phyloP scores from a whole-genome alignment of 1,284 basidiomycete species.

The Tetrapyrgos nigripes region DNA sequence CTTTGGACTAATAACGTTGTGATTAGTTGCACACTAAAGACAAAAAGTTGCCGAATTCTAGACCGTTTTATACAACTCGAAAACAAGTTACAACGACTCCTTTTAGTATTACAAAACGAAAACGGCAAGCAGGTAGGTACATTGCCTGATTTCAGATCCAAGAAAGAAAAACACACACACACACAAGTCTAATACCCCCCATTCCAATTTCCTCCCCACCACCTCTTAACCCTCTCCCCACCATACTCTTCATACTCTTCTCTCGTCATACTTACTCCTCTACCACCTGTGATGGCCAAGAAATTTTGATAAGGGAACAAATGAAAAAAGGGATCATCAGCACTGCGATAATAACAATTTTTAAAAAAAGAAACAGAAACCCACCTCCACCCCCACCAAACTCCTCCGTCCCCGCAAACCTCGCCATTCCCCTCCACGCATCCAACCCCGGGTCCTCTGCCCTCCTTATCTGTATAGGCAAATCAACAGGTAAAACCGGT shows the following conservation, averaged over 20 bases:
- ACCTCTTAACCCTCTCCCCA: constrained; percentile 76
- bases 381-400: constrained; percentile 42
- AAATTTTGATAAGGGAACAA: too few species aligned
- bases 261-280: constrained; percentile 59
- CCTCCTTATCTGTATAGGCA: constrained; percentile 64
- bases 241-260: constrained; percentile 94
- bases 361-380: too few species aligned
- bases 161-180: not conserved
- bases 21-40: too few species aligned
- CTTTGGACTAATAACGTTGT: too few species aligned
- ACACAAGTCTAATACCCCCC: constrained; percentile 19
- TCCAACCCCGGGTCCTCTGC: constrained; percentile 78
- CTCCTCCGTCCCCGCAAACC: constrained; percentile 72
- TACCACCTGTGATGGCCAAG: constrained; percentile 43
- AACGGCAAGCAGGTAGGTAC: not conserved
- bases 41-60: too few species aligned
- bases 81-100: too few species aligned
- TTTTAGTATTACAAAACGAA: too few species aligned
- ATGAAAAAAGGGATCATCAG: too few species aligned
- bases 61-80: too few species aligned
- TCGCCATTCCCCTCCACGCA: constrained; percentile 94
- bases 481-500: constrained; percentile 84
- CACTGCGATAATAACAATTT: too few species aligned
- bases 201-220: constrained; percentile 91
- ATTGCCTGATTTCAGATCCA: too few species aligned